Conservation (phyloP, 495 filamentous ascomycete genomes). For the Jackrogersella minutella region DNA sequence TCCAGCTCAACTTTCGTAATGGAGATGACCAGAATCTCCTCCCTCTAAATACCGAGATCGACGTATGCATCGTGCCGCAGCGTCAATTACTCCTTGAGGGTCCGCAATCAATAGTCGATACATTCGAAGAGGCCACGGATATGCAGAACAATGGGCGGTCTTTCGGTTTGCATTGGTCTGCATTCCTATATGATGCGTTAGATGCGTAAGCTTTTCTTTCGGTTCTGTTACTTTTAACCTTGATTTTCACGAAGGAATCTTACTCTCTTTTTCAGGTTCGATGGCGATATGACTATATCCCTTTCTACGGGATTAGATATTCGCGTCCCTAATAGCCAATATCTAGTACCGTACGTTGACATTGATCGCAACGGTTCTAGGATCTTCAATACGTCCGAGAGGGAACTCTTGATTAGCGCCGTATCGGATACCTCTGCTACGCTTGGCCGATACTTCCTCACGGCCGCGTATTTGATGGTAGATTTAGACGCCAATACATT, state of each 20-base stretch:
- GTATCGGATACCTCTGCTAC: background rate
- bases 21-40: background rate
- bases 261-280: background rate
- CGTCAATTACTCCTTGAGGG: background rate
- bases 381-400: background rate
- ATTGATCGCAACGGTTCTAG: background rate
- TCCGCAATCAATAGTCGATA: background rate
- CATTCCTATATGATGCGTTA: background rate
- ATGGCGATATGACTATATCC: background rate
- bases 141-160: background rate
- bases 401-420: background rate
- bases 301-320: background rate
- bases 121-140: background rate
- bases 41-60: background rate
- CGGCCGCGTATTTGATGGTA: background rate
- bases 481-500: background rate
- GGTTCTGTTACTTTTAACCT: background rate
- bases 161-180: background rate
- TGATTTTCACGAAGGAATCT: background rate
- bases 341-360: background rate
- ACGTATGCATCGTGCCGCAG: conserved; percentile 1
- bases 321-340: background rate
- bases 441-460: background rate
- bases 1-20: background rate
- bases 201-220: background rate